A percentile compares a stretch with the other conserved stretches of the same genome.
These are phyloP conservation scores for Teunomyces atbi DNA, from an alignment of 805 yeast species.

Conservation along the genomic window DNA sequence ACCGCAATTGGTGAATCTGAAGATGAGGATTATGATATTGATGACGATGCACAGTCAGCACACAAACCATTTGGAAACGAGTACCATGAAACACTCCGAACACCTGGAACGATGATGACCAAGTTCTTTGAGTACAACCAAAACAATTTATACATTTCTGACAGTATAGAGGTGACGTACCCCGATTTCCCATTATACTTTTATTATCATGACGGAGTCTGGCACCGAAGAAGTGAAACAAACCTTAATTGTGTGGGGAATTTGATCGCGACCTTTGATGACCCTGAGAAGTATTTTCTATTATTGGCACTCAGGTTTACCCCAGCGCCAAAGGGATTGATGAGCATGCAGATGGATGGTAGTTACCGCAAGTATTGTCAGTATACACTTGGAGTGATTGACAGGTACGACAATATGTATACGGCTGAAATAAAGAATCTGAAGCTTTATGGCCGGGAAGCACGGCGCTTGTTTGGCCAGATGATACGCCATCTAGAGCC, in stretches of 20 bases:
- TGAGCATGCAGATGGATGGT: not conserved
- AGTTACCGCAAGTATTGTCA: not conserved
- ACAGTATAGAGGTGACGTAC: not conserved
- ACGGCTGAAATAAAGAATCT: conserved; percentile 1
- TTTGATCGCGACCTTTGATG: not conserved
- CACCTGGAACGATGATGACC: not conserved
- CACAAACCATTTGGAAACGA: not conserved
- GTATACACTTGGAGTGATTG: not conserved
- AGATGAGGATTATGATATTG: conserved; percentile 9
- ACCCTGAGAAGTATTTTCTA: not conserved
- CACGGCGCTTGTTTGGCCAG: not conserved
- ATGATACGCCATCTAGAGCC: not conserved
- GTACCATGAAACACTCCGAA: not conserved
- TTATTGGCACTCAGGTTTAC: not conserved
- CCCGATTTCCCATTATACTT: conserved; percentile 1
- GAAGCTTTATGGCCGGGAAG: not conserved
- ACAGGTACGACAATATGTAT: not conserved
- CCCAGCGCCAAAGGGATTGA: not conserved
- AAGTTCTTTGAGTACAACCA: conserved; percentile 1
- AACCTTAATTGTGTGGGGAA: conserved; percentile 1
- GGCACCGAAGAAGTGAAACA: conserved; percentile 1
- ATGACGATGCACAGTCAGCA: conserved; percentile 6
- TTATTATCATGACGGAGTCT: not conserved
- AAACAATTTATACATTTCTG: not conserved
- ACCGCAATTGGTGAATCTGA: conserved; percentile 15